Base-by-base conservation (phyloP, 2,329 filamentous ascomycete species). In the Neopestalotiopsis sp. region DNA sequence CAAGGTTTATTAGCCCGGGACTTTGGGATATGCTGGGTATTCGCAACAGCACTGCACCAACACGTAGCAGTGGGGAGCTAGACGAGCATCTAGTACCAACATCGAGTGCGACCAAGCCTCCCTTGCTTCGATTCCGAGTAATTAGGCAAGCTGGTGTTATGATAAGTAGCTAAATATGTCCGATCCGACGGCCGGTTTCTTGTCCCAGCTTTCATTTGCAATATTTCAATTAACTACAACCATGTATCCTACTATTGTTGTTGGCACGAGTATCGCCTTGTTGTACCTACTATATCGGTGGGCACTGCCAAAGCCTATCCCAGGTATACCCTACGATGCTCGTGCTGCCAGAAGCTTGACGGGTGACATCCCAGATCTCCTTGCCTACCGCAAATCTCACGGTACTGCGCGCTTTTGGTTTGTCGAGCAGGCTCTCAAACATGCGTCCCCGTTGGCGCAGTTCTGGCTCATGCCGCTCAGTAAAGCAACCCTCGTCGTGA, bases 391-490 rank as follows among this genome's bases (percentile, higher is more conserved):
- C 4, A 65, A 66, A 9, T 58, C 61, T 1, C 70, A 71, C 4
- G 69, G 73, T 10, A 68, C 63, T 17, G 56, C 70, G 10, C 66
- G 70, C 3, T 38, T 65, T 14, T 75, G 71, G 67, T 67, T 76
- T 34, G 57, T 49, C 20, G 53, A 63, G 2, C 71, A 75, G 45
- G 28, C 65, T 13, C 38, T 28, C 32, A 68, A 65, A 13, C 72
- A 72, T 45, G 58, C 71, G 14, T 73, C 76, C 0, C 76, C 78
- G 2, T 69, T 82, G 12, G 70, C 76, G 2, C 81, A 82, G 58
- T 66, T 80, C 61, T 82, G 81, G 66, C 67, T 80, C 13, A 69
- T 73, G 34, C 80, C 80, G 0, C 75, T 81, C 28, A 68, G 71
- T 20, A 74, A 73, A 64, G 79, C 80, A 1, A 72, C 70, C 6